Base-by-base conservation (phyloP, 805 yeast species). In the Myxozyma vanderwaltii region DNA sequence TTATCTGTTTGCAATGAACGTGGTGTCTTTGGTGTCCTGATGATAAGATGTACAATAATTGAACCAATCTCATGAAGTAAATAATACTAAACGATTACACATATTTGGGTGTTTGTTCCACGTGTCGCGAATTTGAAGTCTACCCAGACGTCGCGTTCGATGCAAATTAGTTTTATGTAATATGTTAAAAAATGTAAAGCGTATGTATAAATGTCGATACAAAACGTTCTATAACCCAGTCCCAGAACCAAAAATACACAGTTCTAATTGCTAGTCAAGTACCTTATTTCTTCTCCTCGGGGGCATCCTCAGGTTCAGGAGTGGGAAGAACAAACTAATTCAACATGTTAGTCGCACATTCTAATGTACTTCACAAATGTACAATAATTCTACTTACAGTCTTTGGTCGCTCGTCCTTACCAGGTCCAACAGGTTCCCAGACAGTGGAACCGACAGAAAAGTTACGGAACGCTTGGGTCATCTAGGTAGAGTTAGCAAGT, bases 361-460 rank as follows among this genome's bases (percentile, higher is more conserved):
- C 15, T 8, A 15, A n/a, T 8, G 45, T 8, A 31, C 36, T 8
- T 17, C 51, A 27, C 24, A 44, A 17, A 13, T 40, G 13, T n/a
- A n/a, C n/a, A n/a, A n/a, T n/a, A 31, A 29, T 17, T 13, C 26
- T 17, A 59, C 65, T 39, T 51, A 62, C 65, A 13, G 51, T 54
- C 63, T 85, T 91, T 5, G 96, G 96, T 24, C 92, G 84, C 66
- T 80, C 83, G 73, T 89, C 96, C 63, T 82, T 79, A 69, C 96
- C 96, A 19, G 85, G 86, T 58, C 96, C 96, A 67, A 89, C 92
- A 67, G 87, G 96, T 74, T 89, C 96, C 94, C 96, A 89, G 49
- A 87, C 90, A 33, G 92, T 84, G 10, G 92, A 85, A 48, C 96
- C 96, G 48, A 88, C 95, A 27, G 88, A 79, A 77, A 89, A 89